Conservation (phyloP, 2,329 filamentous ascomycete genomes). For the Phialophora tarda region DNA sequence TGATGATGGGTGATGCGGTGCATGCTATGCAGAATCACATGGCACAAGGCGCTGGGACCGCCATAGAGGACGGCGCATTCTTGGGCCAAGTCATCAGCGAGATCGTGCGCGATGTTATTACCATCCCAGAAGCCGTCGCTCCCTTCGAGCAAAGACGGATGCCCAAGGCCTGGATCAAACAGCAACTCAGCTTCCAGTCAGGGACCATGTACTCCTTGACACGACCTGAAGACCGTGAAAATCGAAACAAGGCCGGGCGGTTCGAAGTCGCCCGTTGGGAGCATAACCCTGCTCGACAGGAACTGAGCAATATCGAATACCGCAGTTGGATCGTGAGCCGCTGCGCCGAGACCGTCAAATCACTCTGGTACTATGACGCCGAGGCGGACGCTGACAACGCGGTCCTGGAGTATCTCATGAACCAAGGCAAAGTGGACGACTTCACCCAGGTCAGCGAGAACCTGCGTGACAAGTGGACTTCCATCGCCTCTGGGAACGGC, state of each 20-base stretch:
- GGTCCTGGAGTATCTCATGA: constrained; percentile 29
- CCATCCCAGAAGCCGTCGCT: constrained; percentile 44
- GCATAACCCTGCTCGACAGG: constrained; percentile 14
- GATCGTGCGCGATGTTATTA: constrained; percentile 45
- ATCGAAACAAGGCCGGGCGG: constrained; percentile 5
- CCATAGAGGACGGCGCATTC: constrained; percentile 53
- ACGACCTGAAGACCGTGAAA: constrained; percentile 11
- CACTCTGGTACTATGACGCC: constrained; percentile 34
- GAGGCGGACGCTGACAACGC: constrained; percentile 33
- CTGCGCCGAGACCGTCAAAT: constrained; percentile 14
- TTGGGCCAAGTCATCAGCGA: constrained; percentile 46
- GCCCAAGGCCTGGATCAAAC: constrained; percentile 51
- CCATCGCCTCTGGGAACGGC: constrained; percentile 7
- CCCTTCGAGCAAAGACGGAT: constrained; percentile 51
- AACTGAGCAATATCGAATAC: constrained; percentile 13
- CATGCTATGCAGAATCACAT: constrained; percentile 53
- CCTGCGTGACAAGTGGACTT: constrained; percentile 22
- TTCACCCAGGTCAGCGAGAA: constrained; percentile 19
- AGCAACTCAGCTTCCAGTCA: constrained; percentile 43
- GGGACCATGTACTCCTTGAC: constrained; percentile 13
- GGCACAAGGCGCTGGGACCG: constrained; percentile 52
- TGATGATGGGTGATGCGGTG: constrained; percentile 46
- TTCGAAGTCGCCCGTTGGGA: constrained; percentile 20
- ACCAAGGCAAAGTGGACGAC: constrained; percentile 21
- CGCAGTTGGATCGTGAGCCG: constrained; percentile 8